Percentiles rank a stretch among this genome's conserved stretches.
These are phyloP conservation scores for Urochloa ruziziensis DNA, from an alignment of 176 grass and related monocot genomes.

Conservation along the genomic window DNA sequence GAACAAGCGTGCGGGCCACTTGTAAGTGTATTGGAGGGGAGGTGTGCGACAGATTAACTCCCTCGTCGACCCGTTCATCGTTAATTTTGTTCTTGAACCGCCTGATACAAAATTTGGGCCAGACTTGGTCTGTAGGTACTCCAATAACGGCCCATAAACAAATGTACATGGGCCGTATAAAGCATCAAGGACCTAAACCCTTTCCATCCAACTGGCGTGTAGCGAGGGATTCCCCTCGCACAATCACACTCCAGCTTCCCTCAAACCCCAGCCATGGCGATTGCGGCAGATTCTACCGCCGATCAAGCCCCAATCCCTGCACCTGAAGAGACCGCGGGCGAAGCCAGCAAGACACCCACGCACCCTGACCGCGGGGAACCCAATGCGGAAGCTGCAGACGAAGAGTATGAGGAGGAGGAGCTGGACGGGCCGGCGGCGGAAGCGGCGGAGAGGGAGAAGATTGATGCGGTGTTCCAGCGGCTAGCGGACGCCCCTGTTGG, in stretches of 20 bases:
- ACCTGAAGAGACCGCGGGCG: neutral
- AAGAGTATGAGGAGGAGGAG: constrained; percentile 32
- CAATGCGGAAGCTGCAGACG: constrained; percentile 28
- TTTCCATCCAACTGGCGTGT: neutral
- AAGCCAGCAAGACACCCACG: neutral
- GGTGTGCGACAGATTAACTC: too few relatives aligned
- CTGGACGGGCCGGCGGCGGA: constrained; percentile 27
- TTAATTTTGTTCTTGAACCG: too few relatives aligned
- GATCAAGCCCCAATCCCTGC: neutral
- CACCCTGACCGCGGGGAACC: constrained; percentile 8
- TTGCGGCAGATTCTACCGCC: constrained; percentile 25
- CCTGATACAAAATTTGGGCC: too few relatives aligned
- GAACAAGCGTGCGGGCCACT: too few relatives aligned
- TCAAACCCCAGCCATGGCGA: constrained; percentile 19
- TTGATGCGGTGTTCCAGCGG: constrained; percentile 35
- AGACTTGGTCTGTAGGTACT: too few relatives aligned
- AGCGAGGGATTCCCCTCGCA: neutral
- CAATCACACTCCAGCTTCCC: neutral
- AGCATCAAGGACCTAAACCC: neutral
- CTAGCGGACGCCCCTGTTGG: constrained; percentile 37
- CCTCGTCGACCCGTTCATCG: too few relatives aligned
- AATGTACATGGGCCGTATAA: neutral
- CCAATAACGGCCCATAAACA: too few relatives aligned
- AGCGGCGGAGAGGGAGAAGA: constrained; percentile 31
- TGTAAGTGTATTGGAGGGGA: too few relatives aligned